A percentile compares a stretch with the other conserved stretches of the same genome.
These are phyloP conservation scores for Phoma sp. DNA, from an alignment of 2,329 filamentous ascomycete species.

Conservation along the genomic window DNA sequence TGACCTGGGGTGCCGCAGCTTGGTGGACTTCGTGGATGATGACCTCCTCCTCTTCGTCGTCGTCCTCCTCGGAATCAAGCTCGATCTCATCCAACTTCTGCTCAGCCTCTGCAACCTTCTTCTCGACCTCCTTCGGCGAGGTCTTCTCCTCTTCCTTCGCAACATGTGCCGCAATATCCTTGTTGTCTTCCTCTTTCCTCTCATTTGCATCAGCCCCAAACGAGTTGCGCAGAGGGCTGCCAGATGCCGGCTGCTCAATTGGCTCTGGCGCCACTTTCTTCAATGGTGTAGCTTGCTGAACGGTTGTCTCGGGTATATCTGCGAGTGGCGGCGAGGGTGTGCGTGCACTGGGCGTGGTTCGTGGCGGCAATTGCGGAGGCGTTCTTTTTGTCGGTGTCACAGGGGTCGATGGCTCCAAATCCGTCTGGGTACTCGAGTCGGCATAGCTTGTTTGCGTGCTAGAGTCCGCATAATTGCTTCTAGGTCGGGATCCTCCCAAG, in stretches of 20 bases:
- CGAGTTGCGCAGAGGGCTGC: conserved; percentile 26
- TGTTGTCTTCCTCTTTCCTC: conserved; percentile 49
- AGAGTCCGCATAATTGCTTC: conserved; percentile 52
- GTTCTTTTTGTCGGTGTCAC: conserved; percentile 11
- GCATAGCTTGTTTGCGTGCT: conserved; percentile 49
- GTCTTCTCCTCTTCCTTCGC: not conserved
- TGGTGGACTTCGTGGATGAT: conserved; percentile 73
- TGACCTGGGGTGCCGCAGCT: conserved; percentile 67
- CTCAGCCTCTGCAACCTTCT: conserved; percentile 24
- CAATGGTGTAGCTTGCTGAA: conserved; percentile 26
- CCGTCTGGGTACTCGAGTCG: conserved; percentile 67
- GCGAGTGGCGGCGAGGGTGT: conserved; percentile 34
- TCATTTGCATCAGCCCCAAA: conserved; percentile 44
- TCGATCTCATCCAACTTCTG: conserved; percentile 52
- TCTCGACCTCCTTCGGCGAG: not conserved
- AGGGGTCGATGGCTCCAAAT: conserved; percentile 48
- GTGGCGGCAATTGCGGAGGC: conserved; percentile 34
- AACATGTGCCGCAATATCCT: conserved; percentile 29
- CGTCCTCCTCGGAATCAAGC: conserved; percentile 54
- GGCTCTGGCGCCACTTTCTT: conserved; percentile 1
- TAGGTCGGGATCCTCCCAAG: conserved; percentile 62
- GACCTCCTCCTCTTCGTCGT: conserved; percentile 55
- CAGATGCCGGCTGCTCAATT: conserved; percentile 15
- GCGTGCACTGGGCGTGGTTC: conserved; percentile 21
- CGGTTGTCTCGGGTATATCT: conserved; percentile 45